phyloP scores from a whole-genome alignment of 495 filamentous ascomycete genomes.

The Letharia columbiana region DNA sequence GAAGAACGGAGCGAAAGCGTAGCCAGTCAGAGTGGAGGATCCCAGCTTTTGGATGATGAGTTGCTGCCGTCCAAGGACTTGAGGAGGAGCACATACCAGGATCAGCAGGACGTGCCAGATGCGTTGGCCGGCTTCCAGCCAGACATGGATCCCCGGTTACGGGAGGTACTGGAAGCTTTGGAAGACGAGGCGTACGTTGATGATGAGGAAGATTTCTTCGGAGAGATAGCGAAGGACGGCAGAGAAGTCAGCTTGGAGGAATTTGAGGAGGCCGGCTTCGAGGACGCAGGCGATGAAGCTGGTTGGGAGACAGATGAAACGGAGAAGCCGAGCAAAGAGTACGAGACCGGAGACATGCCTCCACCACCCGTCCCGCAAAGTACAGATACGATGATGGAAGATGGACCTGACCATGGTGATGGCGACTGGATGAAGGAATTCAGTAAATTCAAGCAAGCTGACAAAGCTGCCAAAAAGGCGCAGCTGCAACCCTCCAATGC shows the following conservation, averaged over 20 bases:
- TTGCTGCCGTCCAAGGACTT: slow-evolving; percentile 63
- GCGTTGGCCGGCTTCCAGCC: slow-evolving; percentile 87
- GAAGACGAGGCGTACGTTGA: slow-evolving; percentile 97
- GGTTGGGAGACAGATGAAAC: slow-evolving; percentile 96
- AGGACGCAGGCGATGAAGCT: slow-evolving; percentile 52
- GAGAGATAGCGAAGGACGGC: slow-evolving; percentile 62
- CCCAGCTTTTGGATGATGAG: slow-evolving; percentile 52
- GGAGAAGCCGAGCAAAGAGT: slow-evolving; percentile 53
- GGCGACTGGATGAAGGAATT: slow-evolving; percentile 85
- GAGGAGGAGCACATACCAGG: slow-evolving; percentile 71
- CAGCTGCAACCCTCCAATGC: slow-evolving; percentile 53
- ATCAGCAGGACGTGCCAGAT: slow-evolving; percentile 90
- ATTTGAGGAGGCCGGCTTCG: slow-evolving; percentile 52
- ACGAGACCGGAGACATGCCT: slow-evolving; percentile 15
- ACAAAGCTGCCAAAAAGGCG: slow-evolving; percentile 39
- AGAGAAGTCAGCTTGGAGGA: slow-evolving; percentile 63
- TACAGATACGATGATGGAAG: slow-evolving; percentile 23
- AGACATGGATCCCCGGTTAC: slow-evolving; percentile 91
- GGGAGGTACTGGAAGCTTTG: slow-evolving; percentile 87
- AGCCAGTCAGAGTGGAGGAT: slow-evolving; percentile 15
- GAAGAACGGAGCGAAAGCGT: slow-evolving; percentile 43
- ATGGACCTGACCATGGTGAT: slow-evolving; percentile 35
- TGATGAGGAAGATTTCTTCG: slow-evolving; percentile 73
- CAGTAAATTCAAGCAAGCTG: slow-evolving; percentile 30
- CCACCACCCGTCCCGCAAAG: slow-evolving; percentile 14